Conservation (phyloP, 352 stramenopile species). For the Phytophthora brassicae region DNA sequence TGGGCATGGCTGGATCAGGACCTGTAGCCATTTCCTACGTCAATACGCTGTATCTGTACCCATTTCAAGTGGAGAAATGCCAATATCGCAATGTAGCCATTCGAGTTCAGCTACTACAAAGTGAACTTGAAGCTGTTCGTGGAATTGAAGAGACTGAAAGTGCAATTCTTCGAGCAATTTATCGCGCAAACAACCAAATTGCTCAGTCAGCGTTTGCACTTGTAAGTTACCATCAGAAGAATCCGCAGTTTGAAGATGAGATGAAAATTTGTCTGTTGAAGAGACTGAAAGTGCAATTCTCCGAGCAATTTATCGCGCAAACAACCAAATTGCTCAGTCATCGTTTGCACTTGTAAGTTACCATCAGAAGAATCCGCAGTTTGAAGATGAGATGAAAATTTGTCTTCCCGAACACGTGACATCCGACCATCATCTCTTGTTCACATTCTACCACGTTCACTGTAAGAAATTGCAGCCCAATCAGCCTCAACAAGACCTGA, state of each 20-base stretch:
- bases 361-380: constrained; percentile 76
- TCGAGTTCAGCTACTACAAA: constrained; percentile 60
- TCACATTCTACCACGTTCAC: constrained; percentile 83
- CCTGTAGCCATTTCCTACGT: constrained; percentile 61
- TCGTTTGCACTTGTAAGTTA: constrained; percentile 67
- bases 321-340: constrained; percentile 30
- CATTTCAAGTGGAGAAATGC: constrained; percentile 64
- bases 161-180: constrained; percentile 42
- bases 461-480: constrained; percentile 72
- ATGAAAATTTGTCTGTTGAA: constrained; percentile 61
- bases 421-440: constrained; percentile 54
- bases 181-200: constrained; percentile 35
- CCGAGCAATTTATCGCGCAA: constrained; percentile 35
- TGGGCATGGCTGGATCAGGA: constrained; percentile 48
- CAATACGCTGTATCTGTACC: constrained; percentile 68
- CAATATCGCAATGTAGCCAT: constrained; percentile 69
- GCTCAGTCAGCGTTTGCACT: constrained; percentile 33
- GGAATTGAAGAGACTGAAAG: constrained; percentile 39
- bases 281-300: constrained; percentile 39
- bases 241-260: constrained; percentile 73
- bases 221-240: constrained; percentile 85
- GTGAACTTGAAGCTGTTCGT: constrained; percentile 48
- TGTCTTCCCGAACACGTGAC: constrained; percentile 57
- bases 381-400: constrained; percentile 78
- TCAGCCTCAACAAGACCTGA: constrained; percentile 66